Conservation (phyloP, 345 rosid species). For the Rhodomyrtus tomentosa region DNA sequence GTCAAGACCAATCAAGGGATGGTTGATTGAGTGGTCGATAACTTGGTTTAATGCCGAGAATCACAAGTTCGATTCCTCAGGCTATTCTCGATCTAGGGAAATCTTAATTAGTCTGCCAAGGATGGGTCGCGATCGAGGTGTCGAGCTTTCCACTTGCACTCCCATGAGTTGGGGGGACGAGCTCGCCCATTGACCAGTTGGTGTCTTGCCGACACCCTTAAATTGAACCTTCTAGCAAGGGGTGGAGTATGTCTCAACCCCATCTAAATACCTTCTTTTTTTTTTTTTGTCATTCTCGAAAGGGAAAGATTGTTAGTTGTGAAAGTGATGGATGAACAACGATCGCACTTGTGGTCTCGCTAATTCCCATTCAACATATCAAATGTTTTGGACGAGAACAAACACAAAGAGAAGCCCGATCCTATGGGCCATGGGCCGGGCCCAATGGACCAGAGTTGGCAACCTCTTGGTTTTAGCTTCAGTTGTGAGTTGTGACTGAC, state of each 20-base stretch:
- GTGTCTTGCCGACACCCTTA: not conserved
- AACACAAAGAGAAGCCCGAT: not conserved
- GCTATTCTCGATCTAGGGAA: not conserved
- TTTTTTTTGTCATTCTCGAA: not conserved
- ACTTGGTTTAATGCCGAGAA: not conserved
- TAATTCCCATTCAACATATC: not conserved
- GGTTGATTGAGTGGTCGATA: accelerated
- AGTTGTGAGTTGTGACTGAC: no score
- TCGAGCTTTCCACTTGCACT: not conserved
- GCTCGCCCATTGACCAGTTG: not conserved
- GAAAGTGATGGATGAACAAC: not conserved
- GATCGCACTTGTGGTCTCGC: not conserved
- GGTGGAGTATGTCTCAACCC: not conserved
- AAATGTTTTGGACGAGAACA: not conserved
- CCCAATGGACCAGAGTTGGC: not conserved
- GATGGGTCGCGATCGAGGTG: accelerated
- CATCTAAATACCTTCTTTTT: not conserved
- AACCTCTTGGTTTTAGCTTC: not conserved
- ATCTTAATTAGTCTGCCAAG: accelerated
- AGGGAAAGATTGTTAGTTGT: not conserved
- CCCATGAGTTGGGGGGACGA: not conserved
- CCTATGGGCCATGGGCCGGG: not conserved
- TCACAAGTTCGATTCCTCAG: accelerated
- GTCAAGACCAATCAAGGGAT: accelerated
- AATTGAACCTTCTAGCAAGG: not conserved